Conservation (phyloP, 805 yeast species). For the Yamadazyma ubonensis region DNA sequence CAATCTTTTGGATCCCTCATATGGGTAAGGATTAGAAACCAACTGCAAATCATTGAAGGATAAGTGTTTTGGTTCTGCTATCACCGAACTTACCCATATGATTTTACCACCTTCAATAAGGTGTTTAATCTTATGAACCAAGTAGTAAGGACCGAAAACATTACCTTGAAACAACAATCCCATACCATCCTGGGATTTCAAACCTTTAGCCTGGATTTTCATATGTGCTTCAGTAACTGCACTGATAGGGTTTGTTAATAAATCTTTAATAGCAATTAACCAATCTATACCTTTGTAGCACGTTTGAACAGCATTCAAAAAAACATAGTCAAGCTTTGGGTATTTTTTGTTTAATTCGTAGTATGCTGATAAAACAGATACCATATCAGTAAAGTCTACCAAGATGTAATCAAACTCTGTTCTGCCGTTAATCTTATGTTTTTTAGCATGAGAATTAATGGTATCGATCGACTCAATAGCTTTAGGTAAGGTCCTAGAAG, state of each 20-base stretch:
- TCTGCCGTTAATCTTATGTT: constrained; percentile 46
- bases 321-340: constrained; percentile 69
- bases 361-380: constrained; percentile 72
- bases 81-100: constrained; percentile 83
- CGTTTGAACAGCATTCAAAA: constrained; percentile 89
- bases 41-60: constrained; percentile 76
- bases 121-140: constrained; percentile 64
- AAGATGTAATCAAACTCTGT: constrained; percentile 85
- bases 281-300: constrained; percentile 86
- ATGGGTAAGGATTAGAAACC: constrained; percentile 60
- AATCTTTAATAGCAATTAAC: constrained; percentile 70
- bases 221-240: constrained; percentile 89
- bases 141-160: constrained; percentile 92
- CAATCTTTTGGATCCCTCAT: constrained; percentile 88
- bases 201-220: constrained; percentile 79
- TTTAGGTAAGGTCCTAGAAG: constrained; percentile 84
- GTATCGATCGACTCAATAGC: constrained; percentile 70
- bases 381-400: constrained; percentile 90
- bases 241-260: constrained; percentile 62
- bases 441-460: constrained; percentile 45
- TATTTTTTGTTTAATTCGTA: constrained; percentile 68
- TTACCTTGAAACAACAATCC: constrained; percentile 93
- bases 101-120: constrained; percentile 61
- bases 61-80: constrained; percentile 73
- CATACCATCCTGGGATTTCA: constrained; percentile 70